Percentiles rank a stretch among this genome's conserved stretches.
These are phyloP conservation scores for Brassica cretica DNA, from an alignment of 345 rosid species.

Conservation along the genomic window DNA sequence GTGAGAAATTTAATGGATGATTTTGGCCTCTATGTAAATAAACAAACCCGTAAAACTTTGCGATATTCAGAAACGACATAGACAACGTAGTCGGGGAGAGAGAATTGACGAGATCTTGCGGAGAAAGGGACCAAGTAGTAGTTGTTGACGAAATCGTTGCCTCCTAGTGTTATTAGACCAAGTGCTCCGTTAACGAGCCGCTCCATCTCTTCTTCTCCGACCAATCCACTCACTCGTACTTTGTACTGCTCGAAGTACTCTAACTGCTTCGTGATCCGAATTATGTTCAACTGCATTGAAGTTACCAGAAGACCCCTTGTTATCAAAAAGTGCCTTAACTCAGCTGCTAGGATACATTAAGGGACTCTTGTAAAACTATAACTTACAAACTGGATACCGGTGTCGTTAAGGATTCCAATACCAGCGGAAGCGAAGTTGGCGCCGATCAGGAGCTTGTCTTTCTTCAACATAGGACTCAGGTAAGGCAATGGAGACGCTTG, in stretches of 20 bases:
- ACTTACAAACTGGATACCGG: conserved; percentile 88
- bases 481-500: conserved; percentile 73
- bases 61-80: conserved; percentile 75
- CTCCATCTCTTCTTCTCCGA: conserved; percentile 53
- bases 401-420: conserved; percentile 86
- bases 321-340: background rate
- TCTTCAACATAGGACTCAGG: conserved; percentile 63
- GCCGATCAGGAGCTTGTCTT: conserved; percentile 63
- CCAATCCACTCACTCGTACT: conserved; percentile 47
- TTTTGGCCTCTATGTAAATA: background rate
- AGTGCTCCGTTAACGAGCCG: conserved; percentile 60
- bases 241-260: conserved; percentile 73
- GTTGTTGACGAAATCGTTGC: conserved; percentile 91
- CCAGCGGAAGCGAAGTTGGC: conserved; percentile 99
- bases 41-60: conserved; percentile 54
- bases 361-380: background rate
- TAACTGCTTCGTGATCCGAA: conserved; percentile 63
- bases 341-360: background rate
- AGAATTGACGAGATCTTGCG: conserved; percentile 68
- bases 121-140: conserved; percentile 87
- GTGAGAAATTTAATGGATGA: background rate
- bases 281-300: conserved; percentile 61
- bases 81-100: conserved; percentile 70
- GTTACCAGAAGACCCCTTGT: background rate
- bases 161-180: conserved; percentile 70